Evolutionary conservation across 306 rosid species (phyloP), one percentile per base, ranked within the genome.

Genomic region (Spatholobus suberectus): DNA sequence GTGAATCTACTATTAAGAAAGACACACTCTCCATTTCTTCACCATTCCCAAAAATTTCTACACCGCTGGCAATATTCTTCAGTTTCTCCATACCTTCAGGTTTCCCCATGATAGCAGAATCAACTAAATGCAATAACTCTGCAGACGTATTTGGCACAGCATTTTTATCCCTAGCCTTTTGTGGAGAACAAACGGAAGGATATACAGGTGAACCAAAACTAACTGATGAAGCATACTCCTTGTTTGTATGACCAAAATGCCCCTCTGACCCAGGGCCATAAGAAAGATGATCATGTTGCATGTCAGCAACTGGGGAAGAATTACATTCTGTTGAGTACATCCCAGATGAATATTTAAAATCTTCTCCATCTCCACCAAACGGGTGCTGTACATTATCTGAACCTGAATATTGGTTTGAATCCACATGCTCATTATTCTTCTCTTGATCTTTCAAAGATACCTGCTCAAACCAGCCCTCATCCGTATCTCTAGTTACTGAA

Each of bases 21-120:
- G 98, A 89, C 74, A 89, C 78, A 10, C 81, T 81, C 38, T 94
- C 99, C 90, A 86, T 90, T 85, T 89, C 93, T 81, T 91, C 97
- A 44, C 89, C 91, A 74, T 78, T 87, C 73, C 93, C 96, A 79
- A 94, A 92, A 84, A 68, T 88, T 84, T 91, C 97, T 72, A 81
- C 85, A 61, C 99, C 98, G 58, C 89, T 88, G 58, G 94, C 99
- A 82, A 96, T 88, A 73, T 92, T 96, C 90, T 96, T 96, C 78
- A 96, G 85, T 52, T 92, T 94, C 82, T 94, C 96, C 87, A 94
- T 76, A 84, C 95, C 84, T 88, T 96, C 97, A 47, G 95, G 97
- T 87, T 96, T 96, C 57, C 99, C 99, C 99, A 96, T 94, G 62
- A 96, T 96, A 86, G 99, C 98, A 55, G 99, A 96, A 89, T 96